These are phyloP conservation scores for Pouteria campechiana DNA, from an alignment of 179 eudicot species.

Conservation along the genomic window DNA sequence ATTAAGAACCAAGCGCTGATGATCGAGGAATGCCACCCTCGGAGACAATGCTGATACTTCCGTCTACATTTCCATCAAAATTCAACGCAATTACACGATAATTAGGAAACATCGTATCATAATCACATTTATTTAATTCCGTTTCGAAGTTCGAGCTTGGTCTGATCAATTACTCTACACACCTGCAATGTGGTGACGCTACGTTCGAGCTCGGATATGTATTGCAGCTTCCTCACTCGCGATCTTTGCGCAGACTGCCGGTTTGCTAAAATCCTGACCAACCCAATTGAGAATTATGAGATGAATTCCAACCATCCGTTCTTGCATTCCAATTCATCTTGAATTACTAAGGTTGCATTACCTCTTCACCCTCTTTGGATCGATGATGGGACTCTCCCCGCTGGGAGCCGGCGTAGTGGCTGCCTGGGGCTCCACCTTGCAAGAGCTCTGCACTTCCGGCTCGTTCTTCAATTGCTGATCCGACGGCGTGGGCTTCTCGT, in stretches of 20 bases:
- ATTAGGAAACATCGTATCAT: too few relatives aligned
- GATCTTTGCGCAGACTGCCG: slow-evolving; percentile 93
- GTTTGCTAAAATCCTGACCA: slow-evolving; percentile 69
- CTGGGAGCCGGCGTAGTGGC: slow-evolving; percentile 7
- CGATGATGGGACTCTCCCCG: slow-evolving; percentile 29
- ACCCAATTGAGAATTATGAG: neutral
- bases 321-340: neutral
- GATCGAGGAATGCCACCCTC: slow-evolving; percentile 82
- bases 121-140: too few relatives aligned
- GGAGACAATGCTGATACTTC: slow-evolving; percentile 85
- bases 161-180: too few relatives aligned
- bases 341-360: too few relatives aligned
- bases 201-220: slow-evolving; percentile 89
- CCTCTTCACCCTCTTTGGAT: slow-evolving; percentile 91
- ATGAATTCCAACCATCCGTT: neutral
- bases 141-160: too few relatives aligned
- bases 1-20: slow-evolving; percentile 67
- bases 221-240: slow-evolving; percentile 77
- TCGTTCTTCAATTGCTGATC: slow-evolving; percentile 22
- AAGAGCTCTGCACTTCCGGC: slow-evolving; percentile 51
- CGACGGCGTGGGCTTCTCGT: slow-evolving; percentile 10
- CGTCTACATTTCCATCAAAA: slow-evolving; percentile 21
- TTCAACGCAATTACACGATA: too few relatives aligned
- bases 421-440: slow-evolving; percentile 14
- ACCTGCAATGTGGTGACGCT: slow-evolving; percentile 75